Base-by-base conservation (phyloP, 129 eudicot genomes). In the Smallanthus sonchifolius region DNA sequence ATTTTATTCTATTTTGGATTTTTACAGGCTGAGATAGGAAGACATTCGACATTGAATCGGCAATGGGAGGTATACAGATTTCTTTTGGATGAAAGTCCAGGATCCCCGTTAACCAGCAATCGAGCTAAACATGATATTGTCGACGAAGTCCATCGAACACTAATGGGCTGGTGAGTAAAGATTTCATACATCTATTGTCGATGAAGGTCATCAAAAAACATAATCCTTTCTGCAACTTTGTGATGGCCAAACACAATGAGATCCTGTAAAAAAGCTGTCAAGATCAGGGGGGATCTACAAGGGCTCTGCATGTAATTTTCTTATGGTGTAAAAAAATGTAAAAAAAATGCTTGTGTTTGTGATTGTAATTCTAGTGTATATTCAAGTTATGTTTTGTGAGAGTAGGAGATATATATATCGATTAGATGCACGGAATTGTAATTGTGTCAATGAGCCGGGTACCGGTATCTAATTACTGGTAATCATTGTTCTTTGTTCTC, bases 41-140 rank as follows among this genome's bases (percentile, higher is more conserved):
- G 98, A 64, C 89, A 90, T 72, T 83, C 92, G 56, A 76, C 86
- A 5, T 65, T 89, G 69, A 81, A 83, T 14, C 88, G 96, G 3
- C 81, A 86, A 72, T 93, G 98, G 98, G 96, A 93, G 72, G 89
- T 93, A 14, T 93, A 93, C 65, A 85, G 95, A 72, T 93, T 90
- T 67, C 95, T 77, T 52, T 74, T 93, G 76, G 90, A 87, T 70
- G 98, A 93, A n/a, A 90, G 78, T 61, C 69, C 70, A 35, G 87
- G 81, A 42, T 81, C 57, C 65, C 83, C 81, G 17, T 57, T 86
- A 34, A 69, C 77, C 48, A 86, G 80, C 62, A 74, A 68, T 13
- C 81, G 47, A 51, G 89, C 87, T 10, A 84, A 86, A 52, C 78
- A 49, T 72, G 87, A 80, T 76, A 86, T 93, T 15, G 89, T 86